phyloP scores from a whole-genome alignment of 192 early-diverging fungal species.

The Diversispora eburnea region DNA sequence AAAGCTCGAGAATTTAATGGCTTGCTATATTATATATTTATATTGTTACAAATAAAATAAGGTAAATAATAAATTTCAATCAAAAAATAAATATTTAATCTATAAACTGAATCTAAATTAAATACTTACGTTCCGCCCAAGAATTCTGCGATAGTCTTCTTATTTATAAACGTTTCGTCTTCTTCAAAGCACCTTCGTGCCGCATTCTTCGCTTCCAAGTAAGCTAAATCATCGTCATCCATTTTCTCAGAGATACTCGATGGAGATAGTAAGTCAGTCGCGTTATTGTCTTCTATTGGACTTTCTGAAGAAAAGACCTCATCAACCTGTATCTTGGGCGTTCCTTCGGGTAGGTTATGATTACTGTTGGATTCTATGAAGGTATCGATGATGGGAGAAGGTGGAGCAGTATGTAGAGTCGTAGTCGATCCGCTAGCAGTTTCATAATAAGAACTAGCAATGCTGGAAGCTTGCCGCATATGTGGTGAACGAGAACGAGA shows the following conservation, averaged over 20 bases:
- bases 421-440: conserved; percentile 27
- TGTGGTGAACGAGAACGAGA: conserved; percentile 16
- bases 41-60: neutral
- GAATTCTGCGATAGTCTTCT: conserved; percentile 47
- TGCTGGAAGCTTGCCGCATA: conserved; percentile 25
- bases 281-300: neutral
- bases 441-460: conserved; percentile 27
- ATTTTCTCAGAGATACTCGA: conserved; percentile 9
- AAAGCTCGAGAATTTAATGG: conserved; percentile 56
- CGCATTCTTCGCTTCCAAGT: conserved; percentile 2
- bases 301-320: neutral
- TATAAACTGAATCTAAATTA: neutral
- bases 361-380: neutral
- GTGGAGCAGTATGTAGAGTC: conserved; percentile 28
- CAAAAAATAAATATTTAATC: conserved; percentile 2
- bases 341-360: neutral
- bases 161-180: conserved; percentile 42
- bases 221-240: conserved; percentile 1
- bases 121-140: conserved; percentile 41
- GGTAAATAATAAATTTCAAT: neutral
- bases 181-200: conserved; percentile 41
- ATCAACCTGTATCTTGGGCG: conserved; percentile 21
- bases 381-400: conserved; percentile 12
- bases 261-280: neutral
- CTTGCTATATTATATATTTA: conserved; percentile 34